Evolutionary conservation across 2,329 filamentous ascomycete species (phyloP), one percentile per base, ranked within the genome.

Genomic region (Colletotrichum sp.): DNA sequence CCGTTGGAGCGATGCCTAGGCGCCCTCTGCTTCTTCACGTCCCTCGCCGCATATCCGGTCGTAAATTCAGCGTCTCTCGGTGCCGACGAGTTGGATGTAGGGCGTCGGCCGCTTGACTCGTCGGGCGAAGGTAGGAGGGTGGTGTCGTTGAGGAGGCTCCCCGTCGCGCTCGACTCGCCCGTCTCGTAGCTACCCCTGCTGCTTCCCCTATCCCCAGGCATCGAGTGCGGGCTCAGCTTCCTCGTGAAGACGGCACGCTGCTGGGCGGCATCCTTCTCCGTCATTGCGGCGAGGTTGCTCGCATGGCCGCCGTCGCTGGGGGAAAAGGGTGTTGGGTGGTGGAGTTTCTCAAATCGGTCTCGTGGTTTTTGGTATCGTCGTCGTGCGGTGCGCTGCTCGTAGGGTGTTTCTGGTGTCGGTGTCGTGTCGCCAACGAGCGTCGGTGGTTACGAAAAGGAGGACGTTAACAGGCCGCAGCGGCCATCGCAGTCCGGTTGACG

Each of bases 1-100:
- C 89, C 88, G 77, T 84, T 87, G 7, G 88, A 84, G 18, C 88
- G 86, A 34, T 85, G 83, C 79, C 86, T 90, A 69, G 87, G 83
- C 57, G 69, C 71, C 75, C 71, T 73, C 77, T 76, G 73, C 64
- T 63, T 76, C 63, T 13, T 78, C 81, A 67, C 79, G 78, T 69
- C 78, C 77, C 34, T 81, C 78, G 24, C 75, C 24, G 26, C 36
- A 60, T 52, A 32, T 68, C 71, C 75, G 44, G 55, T 75, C 79
- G 81, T 71, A 71, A 78, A 44, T 77, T 81, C 62, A 78, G 78
- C 16, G 67, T 75, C 69, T 80, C 80, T 69, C 15, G 57, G 75
- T 18, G 26, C 67, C n/a, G 72, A 75, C 5, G 64, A 59, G 59
- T 64, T 64, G 28, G 62, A 64, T 44, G 30, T 34, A 15, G 76